phyloP scores from a whole-genome alignment of 495 filamentous ascomycete genomes.

The Neurospora sp. region DNA sequence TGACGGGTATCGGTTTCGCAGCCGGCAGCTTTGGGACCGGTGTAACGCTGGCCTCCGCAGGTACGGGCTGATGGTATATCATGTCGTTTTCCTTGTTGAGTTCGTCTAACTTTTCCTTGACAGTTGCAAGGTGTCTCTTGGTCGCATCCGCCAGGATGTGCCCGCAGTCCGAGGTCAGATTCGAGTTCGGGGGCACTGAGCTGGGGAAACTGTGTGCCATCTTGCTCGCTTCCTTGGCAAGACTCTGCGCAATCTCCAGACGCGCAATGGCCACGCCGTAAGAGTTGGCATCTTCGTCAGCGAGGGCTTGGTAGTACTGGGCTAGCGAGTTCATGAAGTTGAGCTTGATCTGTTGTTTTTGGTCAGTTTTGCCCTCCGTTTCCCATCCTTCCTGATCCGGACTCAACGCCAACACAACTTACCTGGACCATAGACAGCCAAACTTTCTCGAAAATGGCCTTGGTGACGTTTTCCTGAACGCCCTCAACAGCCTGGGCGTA shows the following conservation, averaged over 20 bases:
- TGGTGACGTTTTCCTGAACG: constrained; percentile 84
- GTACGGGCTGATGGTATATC: constrained; percentile 91
- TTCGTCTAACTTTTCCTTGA: constrained; percentile 68
- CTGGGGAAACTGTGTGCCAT: constrained; percentile 73
- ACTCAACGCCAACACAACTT: constrained; percentile 9
- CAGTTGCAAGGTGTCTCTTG: constrained; percentile 67
- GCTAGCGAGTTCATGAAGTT: constrained; percentile 76
- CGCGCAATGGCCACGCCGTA: constrained; percentile 82
- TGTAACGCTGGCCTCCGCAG: constrained; percentile 68
- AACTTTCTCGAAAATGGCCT: constrained; percentile 89
- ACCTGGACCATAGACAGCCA: constrained; percentile 80
- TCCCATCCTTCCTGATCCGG: not conserved
- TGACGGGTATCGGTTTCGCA: constrained; percentile 96
- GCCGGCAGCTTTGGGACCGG: constrained; percentile 85
- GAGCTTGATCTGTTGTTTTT: constrained; percentile 56
- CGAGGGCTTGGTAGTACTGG: constrained; percentile 88
- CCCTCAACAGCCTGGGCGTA: constrained; percentile 83
- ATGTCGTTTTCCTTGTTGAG: constrained; percentile 92
- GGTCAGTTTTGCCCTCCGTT: not conserved
- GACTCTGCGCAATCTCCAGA: constrained; percentile 67
- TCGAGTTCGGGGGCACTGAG: constrained; percentile 68
- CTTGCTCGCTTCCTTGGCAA: constrained; percentile 63
- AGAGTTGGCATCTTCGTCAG: constrained; percentile 78
- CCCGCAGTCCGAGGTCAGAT: constrained; percentile 72
- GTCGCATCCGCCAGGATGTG: constrained; percentile 63